phyloP scores from a whole-genome alignment of 768 basidiomycete genomes.

The Agaricus subrufescens region DNA sequence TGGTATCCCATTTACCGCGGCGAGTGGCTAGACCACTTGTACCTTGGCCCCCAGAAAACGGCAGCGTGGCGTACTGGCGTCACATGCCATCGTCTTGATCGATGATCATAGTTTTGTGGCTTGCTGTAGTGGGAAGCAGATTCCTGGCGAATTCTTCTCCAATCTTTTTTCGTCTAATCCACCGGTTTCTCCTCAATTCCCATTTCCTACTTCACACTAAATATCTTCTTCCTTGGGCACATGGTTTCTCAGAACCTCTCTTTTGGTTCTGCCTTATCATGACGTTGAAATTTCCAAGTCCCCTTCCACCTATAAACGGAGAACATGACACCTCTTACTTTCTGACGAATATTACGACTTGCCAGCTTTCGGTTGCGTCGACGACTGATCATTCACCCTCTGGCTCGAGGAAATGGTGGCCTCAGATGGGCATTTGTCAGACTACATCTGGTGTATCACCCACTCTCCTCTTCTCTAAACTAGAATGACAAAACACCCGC shows the following conservation, averaged over 20 bases:
- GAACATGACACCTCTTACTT: slow-evolving; percentile 30
- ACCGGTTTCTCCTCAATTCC: slow-evolving; percentile 14
- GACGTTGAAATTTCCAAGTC: background rate
- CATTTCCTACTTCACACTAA: background rate
- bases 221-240: slow-evolving; percentile 1
- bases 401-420: background rate
- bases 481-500: background rate
- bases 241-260: background rate
- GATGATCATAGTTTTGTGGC: slow-evolving; percentile 13
- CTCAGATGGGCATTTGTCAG: background rate
- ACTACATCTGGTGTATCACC: background rate
- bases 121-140: slow-evolving; percentile 12
- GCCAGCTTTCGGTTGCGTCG: slow-evolving; percentile 6
- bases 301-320: slow-evolving; percentile 19
- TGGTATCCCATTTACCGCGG: background rate
- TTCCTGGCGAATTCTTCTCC: slow-evolving; percentile 29
- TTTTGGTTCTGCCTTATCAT: slow-evolving; percentile 4
- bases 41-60: slow-evolving; percentile 6
- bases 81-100: slow-evolving; percentile 22
- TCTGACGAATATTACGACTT: slow-evolving; percentile 30
- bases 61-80: slow-evolving; percentile 17
- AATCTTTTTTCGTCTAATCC: slow-evolving; percentile 15
- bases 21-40: background rate
- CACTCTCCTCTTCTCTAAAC: background rate
- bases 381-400: slow-evolving; percentile 11